Base-by-base conservation (phyloP, 345 rosid genomes). In the Brassica cretica region DNA sequence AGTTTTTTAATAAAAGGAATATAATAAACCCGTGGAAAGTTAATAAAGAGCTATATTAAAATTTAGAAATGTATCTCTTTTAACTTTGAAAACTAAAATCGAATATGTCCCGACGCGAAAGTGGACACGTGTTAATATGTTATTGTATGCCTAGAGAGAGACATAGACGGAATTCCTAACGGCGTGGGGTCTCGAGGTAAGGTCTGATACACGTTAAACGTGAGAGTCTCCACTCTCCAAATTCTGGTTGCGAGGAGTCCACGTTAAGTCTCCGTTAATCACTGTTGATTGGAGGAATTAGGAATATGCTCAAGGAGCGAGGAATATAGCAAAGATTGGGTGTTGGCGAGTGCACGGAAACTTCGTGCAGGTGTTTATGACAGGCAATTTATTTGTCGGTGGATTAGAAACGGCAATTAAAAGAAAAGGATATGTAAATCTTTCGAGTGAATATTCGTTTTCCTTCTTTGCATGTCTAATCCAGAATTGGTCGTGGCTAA, bases 101-200 rank as follows among this genome's bases (percentile, higher is more conserved):
- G 8, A 29, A 72, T 71, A 76, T 81, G 77, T 81, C 60, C 55
- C 15, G 44, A 32, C 55, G 27, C 35, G 73, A 12, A 46, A 46
- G 16, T 46, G 16, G 1, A 46, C 60, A 81, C 79, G 74, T 65
- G 84, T 74, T 78, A 11, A 7, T 0, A 25, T 18, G 0, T 53
- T 2, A 78, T 73, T 84, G 72, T 84, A 24, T 8, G 1, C 0
- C 0, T 27, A 10, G 2, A 5, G 7, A 51, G 53, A 71, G 88
- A 84, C 61, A 44, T 39, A 16, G 75, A 84, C 79, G 73, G 85
- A 56, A n/a, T 64, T 79, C 77, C 83, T 79, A 82, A 84, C 86
- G 86, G 86, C 66, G 70, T 80, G 84, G 74, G 68, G 74, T 75
- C 81, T 53, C 19, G 32, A 70, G 67, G 64, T 68, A 32, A 75